Conservation (phyloP, 2,329 filamentous ascomycete species). For the Epichloe elymi region DNA sequence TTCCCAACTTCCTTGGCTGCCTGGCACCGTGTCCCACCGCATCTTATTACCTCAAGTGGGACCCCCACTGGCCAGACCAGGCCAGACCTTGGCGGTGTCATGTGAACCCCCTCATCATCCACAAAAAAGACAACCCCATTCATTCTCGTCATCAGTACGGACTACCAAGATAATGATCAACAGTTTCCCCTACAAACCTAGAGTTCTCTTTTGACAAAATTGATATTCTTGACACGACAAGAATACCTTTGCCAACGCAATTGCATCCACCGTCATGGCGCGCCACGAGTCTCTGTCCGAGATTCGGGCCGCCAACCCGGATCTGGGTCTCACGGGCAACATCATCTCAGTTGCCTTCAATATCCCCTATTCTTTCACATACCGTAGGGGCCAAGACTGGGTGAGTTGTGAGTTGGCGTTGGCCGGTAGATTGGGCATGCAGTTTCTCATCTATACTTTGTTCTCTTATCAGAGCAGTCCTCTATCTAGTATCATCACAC, state of each 20-base stretch:
- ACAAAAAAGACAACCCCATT: constrained; percentile 1
- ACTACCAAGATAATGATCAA: neutral
- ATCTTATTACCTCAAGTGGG: constrained; percentile 5
- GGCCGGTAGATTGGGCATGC: neutral
- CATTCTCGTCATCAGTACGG: neutral
- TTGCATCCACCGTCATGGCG: constrained; percentile 19
- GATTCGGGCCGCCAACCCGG: constrained; percentile 41
- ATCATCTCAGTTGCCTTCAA: constrained; percentile 55
- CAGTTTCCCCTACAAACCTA: neutral
- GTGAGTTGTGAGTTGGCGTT: constrained; percentile 36
- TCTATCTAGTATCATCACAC: too few species aligned
- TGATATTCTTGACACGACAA: neutral
- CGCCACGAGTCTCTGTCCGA: constrained; percentile 40
- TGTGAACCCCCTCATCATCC: constrained; percentile 2
- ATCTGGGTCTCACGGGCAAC: constrained; percentile 47
- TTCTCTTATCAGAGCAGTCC: too few species aligned
- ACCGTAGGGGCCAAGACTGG: constrained; percentile 47
- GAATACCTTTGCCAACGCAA: neutral
- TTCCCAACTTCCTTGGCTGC: neutral
- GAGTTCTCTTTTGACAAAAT: neutral
- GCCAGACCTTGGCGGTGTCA: neutral
- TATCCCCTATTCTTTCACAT: constrained; percentile 46
- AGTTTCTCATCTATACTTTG: too few species aligned
- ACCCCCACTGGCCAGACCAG: neutral
- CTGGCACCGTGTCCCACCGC: too few species aligned